Conservation (phyloP, 176 grass and related monocot species). For the Rhipidocladum racemiflorum region DNA sequence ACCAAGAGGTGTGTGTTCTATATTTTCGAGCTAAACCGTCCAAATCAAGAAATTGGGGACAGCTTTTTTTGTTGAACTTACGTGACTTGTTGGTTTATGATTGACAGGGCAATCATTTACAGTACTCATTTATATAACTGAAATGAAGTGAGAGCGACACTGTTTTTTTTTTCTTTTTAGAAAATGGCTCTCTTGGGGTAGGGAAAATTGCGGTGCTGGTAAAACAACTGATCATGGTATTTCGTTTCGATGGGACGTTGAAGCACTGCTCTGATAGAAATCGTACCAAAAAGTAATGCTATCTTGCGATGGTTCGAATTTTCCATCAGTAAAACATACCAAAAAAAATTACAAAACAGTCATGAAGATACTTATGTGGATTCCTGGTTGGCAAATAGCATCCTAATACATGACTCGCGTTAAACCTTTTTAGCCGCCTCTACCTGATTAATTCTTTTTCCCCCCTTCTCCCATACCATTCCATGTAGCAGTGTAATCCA, state of each 20-base stretch:
- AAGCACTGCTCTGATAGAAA: too few relatives aligned
- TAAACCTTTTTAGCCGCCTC: neutral
- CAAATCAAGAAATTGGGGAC: neutral
- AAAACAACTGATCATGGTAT: too few relatives aligned
- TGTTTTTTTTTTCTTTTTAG: too few relatives aligned
- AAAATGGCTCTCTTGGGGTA: neutral
- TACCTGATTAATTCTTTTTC: neutral
- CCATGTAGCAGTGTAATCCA: neutral
- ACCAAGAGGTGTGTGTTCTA: neutral
- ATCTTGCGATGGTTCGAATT: too few relatives aligned
- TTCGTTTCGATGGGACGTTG: too few relatives aligned
- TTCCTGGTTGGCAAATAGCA: neutral
- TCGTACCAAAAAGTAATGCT: too few relatives aligned
- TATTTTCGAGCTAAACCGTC: neutral
- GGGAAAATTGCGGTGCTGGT: neutral
- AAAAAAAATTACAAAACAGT: too few relatives aligned
- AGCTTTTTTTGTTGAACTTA: neutral
- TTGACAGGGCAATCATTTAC: conserved; percentile 32
- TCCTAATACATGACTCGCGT: neutral
- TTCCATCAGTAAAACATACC: too few relatives aligned
- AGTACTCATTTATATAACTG: neutral
- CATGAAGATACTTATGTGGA: neutral
- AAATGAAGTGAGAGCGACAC: neutral
- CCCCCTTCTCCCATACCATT: neutral
- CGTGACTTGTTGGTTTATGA: conserved; percentile 20